Evolutionary conservation across 192 early-diverging fungal genomes (phyloP).

Genomic region (Podila epigama): DNA sequence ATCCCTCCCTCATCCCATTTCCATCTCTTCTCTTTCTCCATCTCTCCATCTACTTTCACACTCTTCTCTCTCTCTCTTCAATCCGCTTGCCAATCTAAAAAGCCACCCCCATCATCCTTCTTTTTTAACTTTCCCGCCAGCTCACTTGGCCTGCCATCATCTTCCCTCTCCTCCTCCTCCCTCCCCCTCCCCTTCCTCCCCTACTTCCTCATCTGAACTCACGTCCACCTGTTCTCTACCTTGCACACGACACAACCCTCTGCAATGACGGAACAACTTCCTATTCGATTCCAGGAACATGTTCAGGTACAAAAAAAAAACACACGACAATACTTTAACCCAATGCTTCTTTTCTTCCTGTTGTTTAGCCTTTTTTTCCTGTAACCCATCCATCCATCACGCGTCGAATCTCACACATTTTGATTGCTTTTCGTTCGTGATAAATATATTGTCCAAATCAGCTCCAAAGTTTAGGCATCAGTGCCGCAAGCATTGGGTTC

Average conservation of each 20-base stretch:
- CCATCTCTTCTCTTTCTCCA: not conserved
- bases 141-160: not conserved
- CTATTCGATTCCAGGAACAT: constrained; percentile 97
- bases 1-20: not conserved
- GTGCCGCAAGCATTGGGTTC: constrained; percentile 93
- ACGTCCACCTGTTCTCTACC: no score
- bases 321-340: not conserved
- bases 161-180: not conserved
- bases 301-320: constrained; percentile 76
- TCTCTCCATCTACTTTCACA: not conserved
- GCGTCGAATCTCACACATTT: not conserved
- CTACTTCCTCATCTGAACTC: constrained; percentile 1
- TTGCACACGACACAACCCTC: not conserved
- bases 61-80: not conserved
- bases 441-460: constrained; percentile 49
- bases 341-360: constrained; percentile 1
- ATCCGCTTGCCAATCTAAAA: not conserved
- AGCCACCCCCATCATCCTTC: not conserved
- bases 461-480: constrained; percentile 91
- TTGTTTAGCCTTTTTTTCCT: not conserved
- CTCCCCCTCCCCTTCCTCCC: not conserved
- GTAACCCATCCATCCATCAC: not conserved
- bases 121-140: not conserved
- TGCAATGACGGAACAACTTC: constrained; percentile 80
- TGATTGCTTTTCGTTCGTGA: not conserved